Evolutionary conservation across 257 asterid genomes (phyloP).

Genomic region (Solanum sejunctum): DNA sequence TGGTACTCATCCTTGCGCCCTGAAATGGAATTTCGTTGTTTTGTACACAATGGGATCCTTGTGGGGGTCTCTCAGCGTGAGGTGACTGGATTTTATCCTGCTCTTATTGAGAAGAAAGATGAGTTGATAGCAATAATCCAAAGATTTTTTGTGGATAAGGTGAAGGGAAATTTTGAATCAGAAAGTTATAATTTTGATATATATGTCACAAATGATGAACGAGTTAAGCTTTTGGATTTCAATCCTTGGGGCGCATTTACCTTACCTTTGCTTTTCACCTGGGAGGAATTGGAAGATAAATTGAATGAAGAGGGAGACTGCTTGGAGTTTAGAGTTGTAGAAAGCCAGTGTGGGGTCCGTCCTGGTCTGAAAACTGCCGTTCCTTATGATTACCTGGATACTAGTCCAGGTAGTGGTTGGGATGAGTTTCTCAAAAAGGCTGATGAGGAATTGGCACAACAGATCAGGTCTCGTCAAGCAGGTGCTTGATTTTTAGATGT

Average conservation of each 20-base stretch:
- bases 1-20: slow-evolving; percentile 68
- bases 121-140: slow-evolving; percentile 23
- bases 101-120: slow-evolving; percentile 34
- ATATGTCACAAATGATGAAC: slow-evolving; percentile 48
- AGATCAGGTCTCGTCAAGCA: slow-evolving; percentile 21
- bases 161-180: slow-evolving; percentile 39
- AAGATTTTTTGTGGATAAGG: slow-evolving; percentile 25
- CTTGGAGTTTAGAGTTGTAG: slow-evolving; percentile 55
- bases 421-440: slow-evolving; percentile 65
- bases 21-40: slow-evolving; percentile 90
- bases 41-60: slow-evolving; percentile 29
- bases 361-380: slow-evolving; percentile 86
- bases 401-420: slow-evolving; percentile 84
- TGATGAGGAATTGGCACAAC: slow-evolving; percentile 36
- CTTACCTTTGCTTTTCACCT: slow-evolving; percentile 53
- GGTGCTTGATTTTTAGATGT: slow-evolving; percentile 27
- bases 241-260: slow-evolving; percentile 90
- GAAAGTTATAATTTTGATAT: slow-evolving; percentile 63
- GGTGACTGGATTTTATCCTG: slow-evolving; percentile 73
- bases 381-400: slow-evolving; percentile 79
- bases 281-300: slow-evolving; percentile 72
- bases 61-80: slow-evolving; percentile 76
- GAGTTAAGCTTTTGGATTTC: slow-evolving; percentile 80
- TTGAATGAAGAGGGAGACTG: slow-evolving; percentile 10
- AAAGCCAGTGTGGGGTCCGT: slow-evolving; percentile 51